Percentiles rank a stretch among this genome's conserved stretches.
phyloP scores from a whole-genome alignment of 371 early-diverging fungal species.

The Entomophthora muscae region DNA sequence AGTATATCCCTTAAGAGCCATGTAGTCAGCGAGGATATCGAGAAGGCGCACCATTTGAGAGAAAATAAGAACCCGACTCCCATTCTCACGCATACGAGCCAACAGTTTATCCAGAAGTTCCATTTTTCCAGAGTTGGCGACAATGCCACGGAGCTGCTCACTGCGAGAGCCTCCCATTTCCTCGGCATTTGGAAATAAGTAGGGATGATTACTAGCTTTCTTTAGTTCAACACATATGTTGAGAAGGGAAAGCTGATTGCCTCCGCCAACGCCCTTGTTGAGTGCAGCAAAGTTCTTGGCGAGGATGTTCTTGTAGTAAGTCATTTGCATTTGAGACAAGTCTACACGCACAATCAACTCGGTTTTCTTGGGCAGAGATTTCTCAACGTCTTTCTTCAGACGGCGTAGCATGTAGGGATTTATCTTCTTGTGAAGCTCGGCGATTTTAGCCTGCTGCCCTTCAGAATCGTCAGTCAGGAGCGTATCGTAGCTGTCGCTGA shows the following conservation, averaged over 20 bases:
- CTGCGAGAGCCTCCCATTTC: slow-evolving; percentile 33
- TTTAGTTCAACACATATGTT: slow-evolving; percentile 95
- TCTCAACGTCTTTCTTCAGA: slow-evolving; percentile 94
- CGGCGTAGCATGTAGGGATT: slow-evolving; percentile 86
- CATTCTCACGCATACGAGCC: slow-evolving; percentile 63
- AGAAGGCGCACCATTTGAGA: slow-evolving; percentile 91
- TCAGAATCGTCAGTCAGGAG: slow-evolving; percentile 23
- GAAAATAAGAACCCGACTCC: slow-evolving; percentile 88
- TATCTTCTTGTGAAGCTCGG: slow-evolving; percentile 61
- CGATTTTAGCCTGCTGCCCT: slow-evolving; percentile 66
- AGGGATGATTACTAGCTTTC: slow-evolving; percentile 98
- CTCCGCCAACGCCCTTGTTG: slow-evolving; percentile 56
- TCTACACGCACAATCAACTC: slow-evolving; percentile 91
- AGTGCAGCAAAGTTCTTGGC: slow-evolving; percentile 85
- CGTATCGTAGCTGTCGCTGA: slow-evolving; percentile 34
- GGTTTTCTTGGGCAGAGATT: slow-evolving; percentile 82
- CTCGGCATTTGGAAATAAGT: slow-evolving; percentile 85
- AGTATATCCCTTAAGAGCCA: slow-evolving; percentile 60
- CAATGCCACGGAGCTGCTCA: slow-evolving; percentile 57
- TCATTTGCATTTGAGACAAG: slow-evolving; percentile 71
- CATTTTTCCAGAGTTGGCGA: slow-evolving; percentile 89
- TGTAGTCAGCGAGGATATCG: slow-evolving; percentile 87
- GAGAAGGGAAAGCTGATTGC: slow-evolving; percentile 69
- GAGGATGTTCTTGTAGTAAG: slow-evolving; percentile 83
- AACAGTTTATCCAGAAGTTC: slow-evolving; percentile 82